Conservation (phyloP, 257 asterid species). For the Capsicum chinense region DNA sequence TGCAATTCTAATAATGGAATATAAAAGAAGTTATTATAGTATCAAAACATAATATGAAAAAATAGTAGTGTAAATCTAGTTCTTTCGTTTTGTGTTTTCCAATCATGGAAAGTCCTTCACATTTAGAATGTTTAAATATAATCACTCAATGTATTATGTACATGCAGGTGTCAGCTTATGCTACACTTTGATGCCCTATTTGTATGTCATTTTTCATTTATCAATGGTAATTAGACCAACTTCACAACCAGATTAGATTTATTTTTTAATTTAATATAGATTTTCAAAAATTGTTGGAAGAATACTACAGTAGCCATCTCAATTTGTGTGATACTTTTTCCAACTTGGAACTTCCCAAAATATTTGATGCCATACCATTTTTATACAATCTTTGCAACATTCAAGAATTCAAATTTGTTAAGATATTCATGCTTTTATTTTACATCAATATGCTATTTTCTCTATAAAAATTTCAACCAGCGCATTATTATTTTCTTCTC, state of each 20-base stretch:
- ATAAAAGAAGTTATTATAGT: not conserved
- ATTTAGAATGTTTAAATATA: not conserved
- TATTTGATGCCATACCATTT: not conserved
- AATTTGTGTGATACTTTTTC: not conserved
- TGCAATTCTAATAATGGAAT: conserved; percentile 15
- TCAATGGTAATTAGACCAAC: not conserved
- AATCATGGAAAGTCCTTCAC: not conserved
- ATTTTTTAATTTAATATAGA: not conserved
- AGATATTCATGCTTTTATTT: not conserved
- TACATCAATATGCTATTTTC: not conserved
- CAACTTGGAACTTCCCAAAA: not conserved
- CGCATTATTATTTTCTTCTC: conserved; percentile 1
- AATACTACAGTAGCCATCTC: not conserved
- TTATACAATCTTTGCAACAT: not conserved
- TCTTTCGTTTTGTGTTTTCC: not conserved
- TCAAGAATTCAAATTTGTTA: not conserved
- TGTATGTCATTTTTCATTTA: not conserved
- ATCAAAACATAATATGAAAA: not conserved
- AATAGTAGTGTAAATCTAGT: not conserved
- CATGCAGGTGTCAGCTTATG: not conserved
- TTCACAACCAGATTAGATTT: not conserved
- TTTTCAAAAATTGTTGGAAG: not conserved
- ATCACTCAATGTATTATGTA: not conserved
- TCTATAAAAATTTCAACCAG: not conserved
- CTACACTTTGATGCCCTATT: not conserved